phyloP scores from a whole-genome alignment of 305 asterid species.

The Rubia peregrina region DNA sequence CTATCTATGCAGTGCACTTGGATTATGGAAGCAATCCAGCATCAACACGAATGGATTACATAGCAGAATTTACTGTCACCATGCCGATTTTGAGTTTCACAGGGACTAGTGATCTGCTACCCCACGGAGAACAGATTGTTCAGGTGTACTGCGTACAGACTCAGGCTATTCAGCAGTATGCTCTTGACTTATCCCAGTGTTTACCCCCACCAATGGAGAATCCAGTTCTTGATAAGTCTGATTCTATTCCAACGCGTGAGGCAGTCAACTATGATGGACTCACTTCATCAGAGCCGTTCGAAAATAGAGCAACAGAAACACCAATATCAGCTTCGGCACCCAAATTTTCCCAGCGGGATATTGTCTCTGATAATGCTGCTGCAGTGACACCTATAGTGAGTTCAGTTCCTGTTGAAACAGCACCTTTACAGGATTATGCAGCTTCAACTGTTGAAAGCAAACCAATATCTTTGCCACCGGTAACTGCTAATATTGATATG shows the following conservation, averaged over 20 bases:
- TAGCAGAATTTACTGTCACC: slow-evolving; percentile 85
- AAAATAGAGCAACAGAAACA: slow-evolving; percentile 38
- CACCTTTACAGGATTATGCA: slow-evolving; percentile 35
- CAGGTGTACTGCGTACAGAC: slow-evolving; percentile 95
- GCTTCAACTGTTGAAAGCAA: slow-evolving; percentile 42
- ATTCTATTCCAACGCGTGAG: slow-evolving; percentile 44
- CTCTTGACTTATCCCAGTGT: slow-evolving; percentile 84
- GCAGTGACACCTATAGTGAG: slow-evolving; percentile 32
- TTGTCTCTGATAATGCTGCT: slow-evolving; percentile 38
- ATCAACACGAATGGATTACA: slow-evolving; percentile 75
- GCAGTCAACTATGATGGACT: slow-evolving; percentile 41
- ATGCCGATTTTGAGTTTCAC: slow-evolving; percentile 82
- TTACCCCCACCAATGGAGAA: slow-evolving; percentile 64
- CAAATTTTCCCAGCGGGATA: slow-evolving; percentile 41
- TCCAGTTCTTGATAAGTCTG: slow-evolving; percentile 44
- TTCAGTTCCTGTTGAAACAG: slow-evolving; percentile 38
- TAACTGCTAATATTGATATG: slow-evolving; percentile 35
- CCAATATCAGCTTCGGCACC: slow-evolving; percentile 48
- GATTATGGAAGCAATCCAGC: slow-evolving; percentile 86
- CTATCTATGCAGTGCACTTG: slow-evolving; percentile 89
- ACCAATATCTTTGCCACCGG: slow-evolving; percentile 34
- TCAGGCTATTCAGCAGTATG: slow-evolving; percentile 93
- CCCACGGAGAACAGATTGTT: slow-evolving; percentile 80
- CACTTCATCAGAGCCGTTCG: slow-evolving; percentile 34
- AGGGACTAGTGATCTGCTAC: slow-evolving; percentile 61